Conservation (phyloP, 768 basidiomycete genomes). For the Amanita rubescens region DNA sequence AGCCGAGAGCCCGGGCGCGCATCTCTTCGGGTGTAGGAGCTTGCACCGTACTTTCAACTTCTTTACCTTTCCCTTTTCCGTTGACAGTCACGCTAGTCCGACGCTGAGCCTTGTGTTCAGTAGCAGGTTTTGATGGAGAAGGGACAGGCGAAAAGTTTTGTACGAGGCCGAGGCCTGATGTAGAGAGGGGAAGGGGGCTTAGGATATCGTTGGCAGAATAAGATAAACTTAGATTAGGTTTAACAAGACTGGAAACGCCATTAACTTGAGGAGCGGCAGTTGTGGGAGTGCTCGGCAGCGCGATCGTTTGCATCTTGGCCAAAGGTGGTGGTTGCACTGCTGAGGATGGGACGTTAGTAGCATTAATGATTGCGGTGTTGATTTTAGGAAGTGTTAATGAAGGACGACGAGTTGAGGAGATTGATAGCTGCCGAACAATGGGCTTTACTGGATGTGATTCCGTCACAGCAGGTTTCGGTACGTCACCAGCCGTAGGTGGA, state of each 20-base stretch:
- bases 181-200: slow-evolving; percentile 36
- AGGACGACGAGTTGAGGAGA: background rate
- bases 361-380: slow-evolving; percentile 13
- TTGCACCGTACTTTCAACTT: slow-evolving; percentile 14
- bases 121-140: background rate
- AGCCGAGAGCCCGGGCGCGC: slow-evolving; percentile 33
- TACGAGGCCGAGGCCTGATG: slow-evolving; percentile 19
- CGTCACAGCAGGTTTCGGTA: background rate
- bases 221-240: slow-evolving; percentile 19
- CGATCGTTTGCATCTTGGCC: slow-evolving; percentile 33
- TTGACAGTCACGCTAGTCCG: slow-evolving; percentile 13
- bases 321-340: slow-evolving; percentile 33
- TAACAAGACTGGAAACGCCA: slow-evolving; percentile 22
- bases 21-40: slow-evolving; percentile 23
- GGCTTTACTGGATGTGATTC: background rate
- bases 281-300: slow-evolving; percentile 41
- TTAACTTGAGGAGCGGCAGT: slow-evolving; percentile 20
- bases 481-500: background rate
- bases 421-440: background rate
- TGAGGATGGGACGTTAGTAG: slow-evolving; percentile 15
- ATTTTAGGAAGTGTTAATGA: slow-evolving; percentile 18
- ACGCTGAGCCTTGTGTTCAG: background rate
- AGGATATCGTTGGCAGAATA: slow-evolving; percentile 28
- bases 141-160: slow-evolving; percentile 20
- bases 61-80: slow-evolving; percentile 23